Evolutionary conservation across 2,329 filamentous ascomycete species (phyloP).

Genomic region (Sordariomycetes sp.): DNA sequence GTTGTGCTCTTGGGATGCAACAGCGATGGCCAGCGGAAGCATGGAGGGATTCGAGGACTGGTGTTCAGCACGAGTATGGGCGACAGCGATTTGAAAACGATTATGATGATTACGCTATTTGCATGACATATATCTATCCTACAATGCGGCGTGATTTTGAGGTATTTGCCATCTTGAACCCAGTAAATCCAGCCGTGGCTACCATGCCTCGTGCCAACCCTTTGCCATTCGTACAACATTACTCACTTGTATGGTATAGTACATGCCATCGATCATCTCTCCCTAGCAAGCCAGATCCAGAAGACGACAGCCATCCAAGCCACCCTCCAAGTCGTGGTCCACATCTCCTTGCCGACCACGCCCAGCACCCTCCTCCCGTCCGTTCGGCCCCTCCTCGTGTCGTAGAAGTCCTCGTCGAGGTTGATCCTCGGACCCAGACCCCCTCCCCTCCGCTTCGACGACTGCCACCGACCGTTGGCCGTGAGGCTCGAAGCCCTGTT

Average conservation of each 20-base stretch:
- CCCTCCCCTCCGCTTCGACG: conserved; percentile 15
- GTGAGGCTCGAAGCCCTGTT: conserved; percentile 32
- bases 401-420: conserved; percentile 40
- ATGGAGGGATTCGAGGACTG: no score
- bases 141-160: no score
- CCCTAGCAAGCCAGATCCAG: conserved; percentile 59
- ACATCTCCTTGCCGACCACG: conserved; percentile 50
- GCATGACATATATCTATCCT: no score
- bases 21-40: no score
- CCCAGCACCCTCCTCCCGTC: conserved; percentile 24
- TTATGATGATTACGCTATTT: no score
- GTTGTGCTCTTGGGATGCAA: no score
- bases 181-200: no score
- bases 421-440: conserved; percentile 39
- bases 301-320: conserved; percentile 52
- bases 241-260: not conserved
- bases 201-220: no score
- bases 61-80: no score
- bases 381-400: conserved; percentile 18
- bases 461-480: conserved; percentile 15
- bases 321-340: conserved; percentile 52
- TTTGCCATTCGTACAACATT: no score
- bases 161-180: no score
- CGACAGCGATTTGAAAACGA: no score
- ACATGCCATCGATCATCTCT: conserved; percentile 36